Evolutionary conservation across 495 filamentous ascomycete genomes (phyloP).

Genomic region (Evansstolkia leycettana): DNA sequence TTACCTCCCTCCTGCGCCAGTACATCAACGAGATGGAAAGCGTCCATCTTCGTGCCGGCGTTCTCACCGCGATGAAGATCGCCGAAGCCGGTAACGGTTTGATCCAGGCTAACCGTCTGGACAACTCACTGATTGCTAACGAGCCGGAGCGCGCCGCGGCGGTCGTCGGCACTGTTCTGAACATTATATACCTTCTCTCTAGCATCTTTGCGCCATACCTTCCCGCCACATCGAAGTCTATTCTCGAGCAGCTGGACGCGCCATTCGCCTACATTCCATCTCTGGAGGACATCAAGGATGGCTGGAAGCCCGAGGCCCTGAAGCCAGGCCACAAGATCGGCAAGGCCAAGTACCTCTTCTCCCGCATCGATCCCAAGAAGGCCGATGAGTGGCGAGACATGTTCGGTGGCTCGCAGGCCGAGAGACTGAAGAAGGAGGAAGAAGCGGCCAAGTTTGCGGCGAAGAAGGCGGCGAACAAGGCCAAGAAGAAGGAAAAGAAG

Average conservation of each 20-base stretch:
- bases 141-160: slow-evolving; percentile 62
- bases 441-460: slow-evolving; percentile 45
- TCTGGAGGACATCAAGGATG: slow-evolving; percentile 27
- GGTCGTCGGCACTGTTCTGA: slow-evolving; percentile 70
- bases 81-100: slow-evolving; percentile 67
- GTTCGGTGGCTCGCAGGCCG: slow-evolving; percentile 67
- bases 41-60: slow-evolving; percentile 62
- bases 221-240: slow-evolving; percentile 63
- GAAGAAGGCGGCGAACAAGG: slow-evolving; percentile 43
- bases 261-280: slow-evolving; percentile 52
- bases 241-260: slow-evolving; percentile 59
- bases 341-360: slow-evolving; percentile 72
- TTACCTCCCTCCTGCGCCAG: slow-evolving; percentile 48
- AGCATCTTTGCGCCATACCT: slow-evolving; percentile 72
- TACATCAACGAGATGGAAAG: slow-evolving; percentile 64
- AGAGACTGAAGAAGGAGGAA: slow-evolving; percentile 50
- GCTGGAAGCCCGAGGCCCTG: slow-evolving; percentile 49
- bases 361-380: slow-evolving; percentile 71
- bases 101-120: slow-evolving; percentile 68
- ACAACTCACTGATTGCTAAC: slow-evolving; percentile 64
- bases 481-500: slow-evolving; percentile 46
- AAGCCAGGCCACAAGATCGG: slow-evolving; percentile 70
- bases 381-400: slow-evolving; percentile 67
- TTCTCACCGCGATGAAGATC: slow-evolving; percentile 58
- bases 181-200: slow-evolving; percentile 70